Conservation (phyloP, 2,329 filamentous ascomycete species). For the Coniochaeta prunicola region DNA sequence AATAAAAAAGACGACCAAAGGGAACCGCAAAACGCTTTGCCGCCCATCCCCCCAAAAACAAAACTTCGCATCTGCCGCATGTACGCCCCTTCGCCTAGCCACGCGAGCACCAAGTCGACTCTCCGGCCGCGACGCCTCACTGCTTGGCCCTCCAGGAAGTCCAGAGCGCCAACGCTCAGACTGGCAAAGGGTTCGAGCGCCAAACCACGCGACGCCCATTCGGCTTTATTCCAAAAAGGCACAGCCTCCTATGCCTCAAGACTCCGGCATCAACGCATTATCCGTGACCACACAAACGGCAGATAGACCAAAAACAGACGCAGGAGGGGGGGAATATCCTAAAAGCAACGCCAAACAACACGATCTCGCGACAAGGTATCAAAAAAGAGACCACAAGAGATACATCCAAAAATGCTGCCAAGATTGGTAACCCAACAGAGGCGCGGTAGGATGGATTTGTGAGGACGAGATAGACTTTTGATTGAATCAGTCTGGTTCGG, state of each 20-base stretch:
- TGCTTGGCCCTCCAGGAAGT: neutral
- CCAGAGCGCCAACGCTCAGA: neutral
- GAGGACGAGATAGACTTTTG: too few relatives aligned
- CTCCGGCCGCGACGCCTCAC: neutral
- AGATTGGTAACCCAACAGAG: neutral
- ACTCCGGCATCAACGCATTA: conserved; percentile 12
- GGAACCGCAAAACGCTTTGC: neutral
- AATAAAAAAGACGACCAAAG: conserved; percentile 1
- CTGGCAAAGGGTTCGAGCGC: neutral
- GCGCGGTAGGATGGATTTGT: too few relatives aligned
- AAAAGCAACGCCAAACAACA: conserved; percentile 9
- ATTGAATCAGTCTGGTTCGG: too few relatives aligned
- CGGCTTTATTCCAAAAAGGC: neutral
- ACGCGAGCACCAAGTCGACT: neutral
- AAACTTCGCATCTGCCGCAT: neutral
- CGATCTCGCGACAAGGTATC: conserved; percentile 17
- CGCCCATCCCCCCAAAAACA: neutral
- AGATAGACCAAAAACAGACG: conserved; percentile 4
- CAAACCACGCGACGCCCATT: neutral
- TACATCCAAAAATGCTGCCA: conserved; percentile 7
- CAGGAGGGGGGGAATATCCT: conserved; percentile 5
- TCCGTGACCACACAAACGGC: conserved; percentile 1
- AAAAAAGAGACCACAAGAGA: conserved; percentile 9
- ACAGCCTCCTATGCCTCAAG: conserved; percentile 7
- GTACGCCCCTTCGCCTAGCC: neutral